These are phyloP conservation scores for Oidiodendron maius DNA, from an alignment of 495 filamentous ascomycete species.

Conservation along the genomic window DNA sequence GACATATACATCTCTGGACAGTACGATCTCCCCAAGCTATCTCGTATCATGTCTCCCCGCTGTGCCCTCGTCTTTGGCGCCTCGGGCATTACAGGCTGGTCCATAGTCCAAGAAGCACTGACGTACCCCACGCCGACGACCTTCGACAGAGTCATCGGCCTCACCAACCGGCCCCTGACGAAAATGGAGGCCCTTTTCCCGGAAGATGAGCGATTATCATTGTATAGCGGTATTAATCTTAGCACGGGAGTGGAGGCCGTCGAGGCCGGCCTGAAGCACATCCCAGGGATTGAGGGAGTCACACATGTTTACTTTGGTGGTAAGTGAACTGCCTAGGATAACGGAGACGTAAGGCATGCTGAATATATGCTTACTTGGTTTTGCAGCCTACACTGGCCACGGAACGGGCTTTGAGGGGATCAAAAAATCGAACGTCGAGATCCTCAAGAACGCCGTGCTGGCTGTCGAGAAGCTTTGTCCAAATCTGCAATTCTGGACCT, in stretches of 20 bases:
- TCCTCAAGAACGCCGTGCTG: constrained; percentile 25
- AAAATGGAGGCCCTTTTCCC: constrained; percentile 20
- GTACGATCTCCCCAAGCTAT: too few relatives aligned
- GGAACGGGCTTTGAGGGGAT: constrained; percentile 19
- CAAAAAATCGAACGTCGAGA: constrained; percentile 24
- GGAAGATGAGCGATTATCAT: constrained; percentile 3
- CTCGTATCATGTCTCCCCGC: too few relatives aligned
- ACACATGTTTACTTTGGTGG: constrained; percentile 19
- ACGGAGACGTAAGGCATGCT: neutral
- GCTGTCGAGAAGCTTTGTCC: constrained; percentile 27
- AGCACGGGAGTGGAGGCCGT: constrained; percentile 16
- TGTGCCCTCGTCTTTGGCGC: constrained; percentile 29
- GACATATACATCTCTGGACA: too few relatives aligned
- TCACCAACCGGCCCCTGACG: constrained; percentile 21
- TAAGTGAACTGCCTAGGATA: neutral
- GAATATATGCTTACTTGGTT: neutral
- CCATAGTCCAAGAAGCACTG: constrained; percentile 19
- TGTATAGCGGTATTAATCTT: constrained; percentile 22
- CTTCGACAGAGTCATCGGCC: constrained; percentile 25
- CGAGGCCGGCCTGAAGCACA: constrained; percentile 14
- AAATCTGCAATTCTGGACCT: constrained; percentile 29
- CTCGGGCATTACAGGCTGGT: constrained; percentile 30
- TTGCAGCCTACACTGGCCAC: constrained; percentile 21
- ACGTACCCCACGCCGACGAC: constrained; percentile 22
- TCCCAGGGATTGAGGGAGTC: constrained; percentile 18